These are phyloP conservation scores for Cicer arietinum DNA, from an alignment of 306 rosid genomes.

Conservation along the genomic window DNA sequence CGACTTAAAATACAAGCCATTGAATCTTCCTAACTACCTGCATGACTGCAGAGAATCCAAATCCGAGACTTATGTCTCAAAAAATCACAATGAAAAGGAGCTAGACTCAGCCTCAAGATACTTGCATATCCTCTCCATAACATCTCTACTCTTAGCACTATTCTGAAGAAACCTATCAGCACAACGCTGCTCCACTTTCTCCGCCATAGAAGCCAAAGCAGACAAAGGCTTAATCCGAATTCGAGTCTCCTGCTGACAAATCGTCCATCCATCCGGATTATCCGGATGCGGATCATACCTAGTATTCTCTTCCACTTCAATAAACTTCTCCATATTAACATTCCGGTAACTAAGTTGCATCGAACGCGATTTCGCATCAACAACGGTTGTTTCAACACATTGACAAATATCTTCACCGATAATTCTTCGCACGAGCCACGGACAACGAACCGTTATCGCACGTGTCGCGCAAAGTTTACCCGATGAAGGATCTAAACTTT, in stretches of 20 bases:
- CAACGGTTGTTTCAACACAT: conserved; percentile 74
- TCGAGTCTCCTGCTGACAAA: conserved; percentile 81
- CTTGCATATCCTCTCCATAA: conserved; percentile 92
- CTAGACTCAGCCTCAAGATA: conserved; percentile 86
- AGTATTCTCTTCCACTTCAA: conserved; percentile 80
- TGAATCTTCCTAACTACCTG: background rate
- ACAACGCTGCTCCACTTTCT: conserved; percentile 85
- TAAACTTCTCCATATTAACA: conserved; percentile 76
- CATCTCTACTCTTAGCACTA: conserved; percentile 88
- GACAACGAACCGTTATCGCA: conserved; percentile 75
- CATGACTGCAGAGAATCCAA: background rate
- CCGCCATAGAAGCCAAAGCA: conserved; percentile 84
- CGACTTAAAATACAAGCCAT: background rate
- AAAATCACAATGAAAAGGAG: conserved; percentile 56
- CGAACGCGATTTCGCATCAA: conserved; percentile 62
- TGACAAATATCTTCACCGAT: conserved; percentile 89
- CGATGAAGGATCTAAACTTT: conserved; percentile 56
- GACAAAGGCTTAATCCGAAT: conserved; percentile 83
- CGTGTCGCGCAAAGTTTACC: conserved; percentile 80
- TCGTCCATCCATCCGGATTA: conserved; percentile 69
- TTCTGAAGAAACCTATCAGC: conserved; percentile 87
- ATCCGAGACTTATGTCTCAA: background rate
- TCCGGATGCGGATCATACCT: conserved; percentile 77
- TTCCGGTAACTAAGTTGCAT: conserved; percentile 70
- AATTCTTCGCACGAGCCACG: conserved; percentile 77